Percentiles rank a stretch among this genome's conserved stretches.
These are phyloP conservation scores for Fusarium illudens DNA, from an alignment of 2,329 filamentous ascomycete species.

Conservation along the genomic window DNA sequence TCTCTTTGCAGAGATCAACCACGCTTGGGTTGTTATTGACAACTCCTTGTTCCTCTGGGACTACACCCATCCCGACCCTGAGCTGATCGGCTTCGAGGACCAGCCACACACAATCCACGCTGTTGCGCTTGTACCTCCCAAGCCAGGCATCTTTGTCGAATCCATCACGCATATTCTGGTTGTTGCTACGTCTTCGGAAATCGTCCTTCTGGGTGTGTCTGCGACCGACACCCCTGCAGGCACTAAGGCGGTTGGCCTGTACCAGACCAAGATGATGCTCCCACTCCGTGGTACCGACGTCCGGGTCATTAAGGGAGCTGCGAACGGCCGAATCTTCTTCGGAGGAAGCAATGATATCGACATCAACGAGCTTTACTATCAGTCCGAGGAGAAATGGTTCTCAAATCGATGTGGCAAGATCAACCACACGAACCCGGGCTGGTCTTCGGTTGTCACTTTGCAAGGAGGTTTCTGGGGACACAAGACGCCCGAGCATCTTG, in stretches of 20 bases:
- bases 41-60: slow-evolving; percentile 98
- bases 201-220: slow-evolving; percentile 86
- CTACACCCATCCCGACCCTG: slow-evolving; percentile 90
- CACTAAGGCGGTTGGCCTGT: slow-evolving; percentile 77
- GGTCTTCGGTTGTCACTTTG: slow-evolving; percentile 68
- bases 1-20: slow-evolving; percentile 90
- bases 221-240: slow-evolving; percentile 73
- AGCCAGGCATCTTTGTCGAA: slow-evolving; percentile 84
- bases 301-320: slow-evolving; percentile 80
- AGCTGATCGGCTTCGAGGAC: slow-evolving; percentile 92
- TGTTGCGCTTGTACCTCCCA: slow-evolving; percentile 87
- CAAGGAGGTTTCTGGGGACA: slow-evolving; percentile 60
- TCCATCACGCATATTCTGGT: slow-evolving; percentile 89
- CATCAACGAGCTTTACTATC: slow-evolving; percentile 93
- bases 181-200: slow-evolving; percentile 84
- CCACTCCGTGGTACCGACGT: slow-evolving; percentile 80
- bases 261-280: slow-evolving; percentile 87
- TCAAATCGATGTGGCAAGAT: slow-evolving; percentile 86
- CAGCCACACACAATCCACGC: slow-evolving; percentile 87
- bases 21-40: slow-evolving; percentile 96
- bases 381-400: slow-evolving; percentile 98
- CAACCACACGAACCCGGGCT: slow-evolving; percentile 82
- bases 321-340: slow-evolving; percentile 92
- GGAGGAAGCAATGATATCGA: slow-evolving; percentile 82
- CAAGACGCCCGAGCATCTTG: slow-evolving; percentile 69